Conservation (phyloP, 495 filamentous ascomycete genomes). For the Amniculicola lignicola region DNA sequence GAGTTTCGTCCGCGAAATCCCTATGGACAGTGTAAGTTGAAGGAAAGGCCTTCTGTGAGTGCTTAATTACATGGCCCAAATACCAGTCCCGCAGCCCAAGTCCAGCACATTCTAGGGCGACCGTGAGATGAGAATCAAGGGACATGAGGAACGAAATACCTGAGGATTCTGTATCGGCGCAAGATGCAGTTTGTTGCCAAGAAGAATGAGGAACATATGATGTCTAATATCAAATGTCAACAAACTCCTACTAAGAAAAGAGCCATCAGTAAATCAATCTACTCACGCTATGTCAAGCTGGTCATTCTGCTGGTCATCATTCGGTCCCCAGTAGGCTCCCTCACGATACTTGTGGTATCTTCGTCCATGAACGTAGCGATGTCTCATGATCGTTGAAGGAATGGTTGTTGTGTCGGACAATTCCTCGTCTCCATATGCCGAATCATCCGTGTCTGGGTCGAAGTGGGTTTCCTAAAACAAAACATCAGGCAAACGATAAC, state of each 20-base stretch:
- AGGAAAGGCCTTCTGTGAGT: too few species aligned
- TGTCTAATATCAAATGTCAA: slow-evolving; percentile 1
- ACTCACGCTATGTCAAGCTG: slow-evolving; percentile 19
- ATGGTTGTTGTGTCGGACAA: neutral
- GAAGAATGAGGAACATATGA: slow-evolving; percentile 19
- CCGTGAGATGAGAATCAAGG: too few species aligned
- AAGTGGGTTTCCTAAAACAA: slow-evolving; percentile 26
- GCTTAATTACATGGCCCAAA: neutral
- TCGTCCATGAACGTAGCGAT: neutral
- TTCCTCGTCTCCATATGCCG: neutral
- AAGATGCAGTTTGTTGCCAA: slow-evolving; percentile 27
- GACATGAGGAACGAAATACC: too few species aligned
- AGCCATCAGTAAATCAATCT: too few species aligned
- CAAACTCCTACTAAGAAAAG: too few species aligned
- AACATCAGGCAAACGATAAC: slow-evolving; percentile 9
- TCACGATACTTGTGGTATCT: neutral
- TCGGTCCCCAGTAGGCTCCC: slow-evolving; percentile 15
- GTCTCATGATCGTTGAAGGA: neutral
- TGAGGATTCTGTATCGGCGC: slow-evolving; percentile 17
- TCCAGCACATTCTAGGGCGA: slow-evolving; percentile 21
- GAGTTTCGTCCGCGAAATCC: neutral
- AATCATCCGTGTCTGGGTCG: neutral
- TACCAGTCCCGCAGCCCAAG: slow-evolving; percentile 28
- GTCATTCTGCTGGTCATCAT: slow-evolving; percentile 25
- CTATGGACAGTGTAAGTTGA: too few species aligned